Evolutionary conservation across 352 stramenopile genomes (phyloP), one percentile per base, ranked within the genome.

Genomic region (Phytophthora ohioensis): DNA sequence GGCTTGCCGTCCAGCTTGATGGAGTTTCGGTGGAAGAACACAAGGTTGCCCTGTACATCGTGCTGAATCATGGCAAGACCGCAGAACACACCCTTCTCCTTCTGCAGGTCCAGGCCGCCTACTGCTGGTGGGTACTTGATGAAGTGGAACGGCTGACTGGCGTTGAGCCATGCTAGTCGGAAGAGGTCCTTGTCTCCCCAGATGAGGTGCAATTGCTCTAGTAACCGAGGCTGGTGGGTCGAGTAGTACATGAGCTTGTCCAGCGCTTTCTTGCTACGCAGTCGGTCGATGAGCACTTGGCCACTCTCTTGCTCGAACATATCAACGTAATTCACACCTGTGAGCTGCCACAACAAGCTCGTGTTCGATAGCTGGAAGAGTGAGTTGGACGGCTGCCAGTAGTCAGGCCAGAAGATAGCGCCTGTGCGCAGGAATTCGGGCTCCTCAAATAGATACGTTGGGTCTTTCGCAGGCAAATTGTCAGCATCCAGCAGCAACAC

Each of bases 161-260:
- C 73, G 47, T 94, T 93, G 5, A 92, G 69, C 87, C 89, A 96
- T 62, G 87, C 87, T 13, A 96, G 65, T 11, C 89, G 85, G 48
- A 95, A 96, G 13, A 96, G 67, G 42, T 96, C 89, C 51, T 96
- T 96, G 79, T 96, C 89, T 46, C 89, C 89, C 87, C 87, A 96
- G 35, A 96, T 85, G 11, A 96, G 75, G 52, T 92, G 79, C 57
- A 96, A 76, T 42, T 87, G 69, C 63, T 94, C 87, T 27, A 94
- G 73, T 42, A 94, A 47, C 1, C 83, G 76, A 52, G 87, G 85
- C 54, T 91, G 72, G 64, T 91, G 82, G 15, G 82, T 92, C 41
- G 85, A 91, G 55, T 94, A 96, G 61, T 90, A 93, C 87, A 96
- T 94, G 54, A 96, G 83, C 64, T 94, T 93, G 61, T 96, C 82